Base-by-base conservation (phyloP, 2,329 filamentous ascomycete species). In the Penicillium paneum region DNA sequence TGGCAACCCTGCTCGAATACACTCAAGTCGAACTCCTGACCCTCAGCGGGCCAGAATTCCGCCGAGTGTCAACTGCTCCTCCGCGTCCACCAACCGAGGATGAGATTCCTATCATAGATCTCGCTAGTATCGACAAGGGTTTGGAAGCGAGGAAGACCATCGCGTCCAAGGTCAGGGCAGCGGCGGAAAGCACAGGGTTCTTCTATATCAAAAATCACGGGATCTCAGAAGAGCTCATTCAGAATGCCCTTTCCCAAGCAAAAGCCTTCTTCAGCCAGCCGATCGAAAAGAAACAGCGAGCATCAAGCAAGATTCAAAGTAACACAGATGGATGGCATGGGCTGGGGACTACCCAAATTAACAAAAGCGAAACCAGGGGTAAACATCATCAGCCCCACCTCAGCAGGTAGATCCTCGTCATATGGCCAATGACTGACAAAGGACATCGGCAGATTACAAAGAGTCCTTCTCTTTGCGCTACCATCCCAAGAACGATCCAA, bases 191-290 rank as follows among this genome's bases (percentile, higher is more conserved):
- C 35, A 81, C 72, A 0, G 81, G 81, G 3, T 83, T 83, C 70
- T 83, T 83, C 67, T 83, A 83, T 68, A 72, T 83, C 55, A 72
- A 71, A 55, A 79, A 81, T 53, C 80, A 82, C 54, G 77, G 79
- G 3, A 76, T 82, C 24, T 54, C 73, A 0, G 38, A 69, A 1
- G 61, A 66, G 0, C 38, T 65, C 0, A 62, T 67, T 24, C 41
- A 60, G 15, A 40, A 38, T 5, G 63, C 66, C 7, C 43, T 65
- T 8, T 29, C 44, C 1, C 58, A 57, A 34, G 64, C 63, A 1
- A 49, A 66, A 28, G 31, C 26, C 3, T 83, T 83, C 63, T 83
- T 83, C 67, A 71, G 68, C 5, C 80, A 82, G 56, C 67, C 78
- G 0, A 55, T 64, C 0, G 73, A 74, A 8, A 61, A 69, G 8